These are phyloP conservation scores for Fusarium caatingaense DNA, from an alignment of 2,329 filamentous ascomycete species.

Conservation along the genomic window DNA sequence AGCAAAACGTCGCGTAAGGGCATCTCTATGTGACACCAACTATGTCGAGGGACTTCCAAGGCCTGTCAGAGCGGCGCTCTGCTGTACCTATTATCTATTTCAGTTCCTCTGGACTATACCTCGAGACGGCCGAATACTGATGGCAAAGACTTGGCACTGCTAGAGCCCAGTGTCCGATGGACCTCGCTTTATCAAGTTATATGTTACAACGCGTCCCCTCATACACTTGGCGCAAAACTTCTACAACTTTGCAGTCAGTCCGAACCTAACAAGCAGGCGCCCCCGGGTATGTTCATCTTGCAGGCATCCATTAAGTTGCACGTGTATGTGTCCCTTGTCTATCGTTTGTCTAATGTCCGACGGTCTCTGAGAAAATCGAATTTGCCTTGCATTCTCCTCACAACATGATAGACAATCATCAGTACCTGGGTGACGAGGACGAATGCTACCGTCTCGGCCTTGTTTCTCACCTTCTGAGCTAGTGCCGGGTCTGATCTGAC, in stretches of 20 bases:
- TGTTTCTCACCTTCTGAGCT: constrained; percentile 19
- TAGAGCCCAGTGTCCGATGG: not conserved
- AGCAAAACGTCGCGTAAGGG: not conserved
- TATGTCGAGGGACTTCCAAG: not conserved
- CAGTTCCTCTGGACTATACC: not conserved
- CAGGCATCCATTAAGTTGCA: not conserved
- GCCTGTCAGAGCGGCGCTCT: not conserved
- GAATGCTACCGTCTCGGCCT: constrained; percentile 32
- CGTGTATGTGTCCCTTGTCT: not conserved
- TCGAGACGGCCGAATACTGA: not conserved
- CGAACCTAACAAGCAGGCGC: not conserved
- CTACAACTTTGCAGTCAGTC: not conserved
- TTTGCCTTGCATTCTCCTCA: constrained; percentile 44
- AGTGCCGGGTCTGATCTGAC: constrained; percentile 20
- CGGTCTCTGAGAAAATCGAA: constrained; percentile 46
- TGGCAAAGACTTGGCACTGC: not conserved
- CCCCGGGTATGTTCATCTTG: not conserved
- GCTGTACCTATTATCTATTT: not conserved
- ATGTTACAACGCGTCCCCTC: not conserved
- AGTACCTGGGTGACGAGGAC: constrained; percentile 37
- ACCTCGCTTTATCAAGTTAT: not conserved
- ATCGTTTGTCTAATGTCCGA: constrained; percentile 30
- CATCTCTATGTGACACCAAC: not conserved
- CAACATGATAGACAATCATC: constrained; percentile 42
- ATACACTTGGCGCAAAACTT: not conserved